Evolutionary conservation across 2,329 filamentous ascomycete genomes (phyloP).

Genomic region (Cordyceps militaris): DNA sequence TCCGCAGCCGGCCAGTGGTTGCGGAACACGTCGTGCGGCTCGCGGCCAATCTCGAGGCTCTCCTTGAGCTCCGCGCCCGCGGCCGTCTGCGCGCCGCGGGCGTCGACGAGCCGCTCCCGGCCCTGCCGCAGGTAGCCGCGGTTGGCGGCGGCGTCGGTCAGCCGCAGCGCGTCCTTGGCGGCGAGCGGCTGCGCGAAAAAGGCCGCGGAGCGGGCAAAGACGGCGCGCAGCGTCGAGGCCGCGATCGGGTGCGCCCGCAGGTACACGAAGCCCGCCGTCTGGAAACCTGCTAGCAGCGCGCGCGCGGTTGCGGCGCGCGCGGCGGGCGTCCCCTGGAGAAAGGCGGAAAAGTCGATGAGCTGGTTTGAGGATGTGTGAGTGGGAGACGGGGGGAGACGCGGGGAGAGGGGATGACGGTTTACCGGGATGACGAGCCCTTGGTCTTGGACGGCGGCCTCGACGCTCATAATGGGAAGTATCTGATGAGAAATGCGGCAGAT

Average conservation of each 20-base stretch:
- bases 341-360: slow-evolving; percentile 73
- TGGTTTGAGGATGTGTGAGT: slow-evolving; percentile 27
- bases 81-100: slow-evolving; percentile 21
- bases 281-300: slow-evolving; percentile 72
- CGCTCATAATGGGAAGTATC: not conserved
- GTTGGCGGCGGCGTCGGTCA: slow-evolving; percentile 67
- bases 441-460: slow-evolving; percentile 38
- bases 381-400: slow-evolving; percentile 15
- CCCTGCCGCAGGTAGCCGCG: slow-evolving; percentile 65
- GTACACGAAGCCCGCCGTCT: slow-evolving; percentile 83
- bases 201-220: slow-evolving; percentile 60
- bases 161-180: slow-evolving; percentile 59
- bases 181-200: slow-evolving; percentile 61
- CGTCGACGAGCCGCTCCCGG: slow-evolving; percentile 58
- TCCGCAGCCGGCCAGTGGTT: slow-evolving; percentile 66
- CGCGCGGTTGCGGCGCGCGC: slow-evolving; percentile 60
- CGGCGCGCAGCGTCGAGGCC: slow-evolving; percentile 46
- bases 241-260: slow-evolving; percentile 72
- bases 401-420: slow-evolving; percentile 18
- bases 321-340: slow-evolving; percentile 54
- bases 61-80: slow-evolving; percentile 58
- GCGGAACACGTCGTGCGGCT: slow-evolving; percentile 51
- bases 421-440: slow-evolving; percentile 51
- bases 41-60: slow-evolving; percentile 57
- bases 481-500: no score